Percentiles rank a stretch among this genome's conserved stretches.
Evolutionary conservation across 108 stramenopile species (phyloP).

Genomic region (Nitzschia putrida): DNA sequence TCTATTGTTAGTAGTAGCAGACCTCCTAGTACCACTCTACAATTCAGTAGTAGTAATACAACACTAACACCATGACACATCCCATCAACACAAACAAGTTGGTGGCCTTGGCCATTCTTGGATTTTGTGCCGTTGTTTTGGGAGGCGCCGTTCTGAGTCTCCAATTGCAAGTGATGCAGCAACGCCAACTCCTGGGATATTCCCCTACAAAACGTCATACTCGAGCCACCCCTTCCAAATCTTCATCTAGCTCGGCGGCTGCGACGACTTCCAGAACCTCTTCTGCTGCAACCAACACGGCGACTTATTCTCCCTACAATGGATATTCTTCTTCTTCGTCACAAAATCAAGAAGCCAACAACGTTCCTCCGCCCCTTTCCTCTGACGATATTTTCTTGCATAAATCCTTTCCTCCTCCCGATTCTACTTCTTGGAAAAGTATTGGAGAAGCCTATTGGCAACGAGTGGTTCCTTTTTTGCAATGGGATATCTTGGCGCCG

Average conservation of each 20-base stretch:
- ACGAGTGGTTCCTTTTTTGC: slow-evolving; percentile 27
- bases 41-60: neutral
- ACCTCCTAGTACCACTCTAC: neutral
- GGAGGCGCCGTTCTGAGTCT: slow-evolving; percentile 38
- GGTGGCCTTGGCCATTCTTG: slow-evolving; percentile 32
- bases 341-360: slow-evolving; percentile 1
- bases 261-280: neutral
- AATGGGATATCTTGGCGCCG: slow-evolving; percentile 38
- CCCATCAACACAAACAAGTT: slow-evolving; percentile 35
- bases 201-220: no score
- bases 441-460: slow-evolving; percentile 46
- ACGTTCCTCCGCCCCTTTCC: neutral
- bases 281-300: no score
- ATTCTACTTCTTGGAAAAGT: slow-evolving; percentile 12
- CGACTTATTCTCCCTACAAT: no score
- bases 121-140: slow-evolving; percentile 37
- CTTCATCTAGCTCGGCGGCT: neutral
- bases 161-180: slow-evolving; percentile 33
- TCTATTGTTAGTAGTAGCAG: neutral
- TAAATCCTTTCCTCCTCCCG: slow-evolving; percentile 6
- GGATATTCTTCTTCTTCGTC: neutral
- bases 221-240: no score
- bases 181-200: slow-evolving; percentile 7
- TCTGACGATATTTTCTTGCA: slow-evolving; percentile 1
- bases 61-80: neutral